Evolutionary conservation across 2,329 filamentous ascomycete genomes (phyloP), one percentile per base, ranked within the genome.

Genomic region (Paramyrothecium roridum): DNA sequence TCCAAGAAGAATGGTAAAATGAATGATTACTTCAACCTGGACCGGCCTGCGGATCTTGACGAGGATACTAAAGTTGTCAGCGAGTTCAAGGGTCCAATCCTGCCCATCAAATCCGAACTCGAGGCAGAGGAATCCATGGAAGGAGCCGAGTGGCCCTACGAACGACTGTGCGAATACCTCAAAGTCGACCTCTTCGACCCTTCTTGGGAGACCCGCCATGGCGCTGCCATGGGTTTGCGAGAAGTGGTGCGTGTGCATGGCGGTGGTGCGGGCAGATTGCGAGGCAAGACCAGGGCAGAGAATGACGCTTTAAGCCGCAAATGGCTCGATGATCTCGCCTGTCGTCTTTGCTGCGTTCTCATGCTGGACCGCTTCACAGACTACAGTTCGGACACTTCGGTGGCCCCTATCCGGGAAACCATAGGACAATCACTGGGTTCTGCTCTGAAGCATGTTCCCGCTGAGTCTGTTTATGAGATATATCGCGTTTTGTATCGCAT

Each of bases 291-390:
- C 11, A 83, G 85, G 60, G 66, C 74, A 26, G 87, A 96, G 64
- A 99, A 99, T 67, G 85, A 96, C 65, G 68, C 73, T 2, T 78
- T 90, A 48, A 99, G 98, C 65, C 84, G 88, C 58, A 83, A 80
- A 67, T 99, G 92, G 92, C 83, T 99, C 20, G 90, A 98, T 67
- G 93, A 99, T 67, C 80, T 99, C 52, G 91, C 93, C n/a, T 97
- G 93, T 66, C 89, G 95, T 23, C 82, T 99, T 50, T 93, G 93
- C 71, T 96, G 91, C 69, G 93, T 99, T 52, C 88, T 99, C 65
- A 97, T 99, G 87, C 85, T 99, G 17, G 95, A 99, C 74, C 87
- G 93, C 53, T 99, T 99, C 68, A 96, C 93, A 55, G 95, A 99
- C 68, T 99, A 97, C 75, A 95, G 96, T 56, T 96, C 93, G 6